Conservation (phyloP, 768 basidiomycete species). For the Grammothele lineata region DNA sequence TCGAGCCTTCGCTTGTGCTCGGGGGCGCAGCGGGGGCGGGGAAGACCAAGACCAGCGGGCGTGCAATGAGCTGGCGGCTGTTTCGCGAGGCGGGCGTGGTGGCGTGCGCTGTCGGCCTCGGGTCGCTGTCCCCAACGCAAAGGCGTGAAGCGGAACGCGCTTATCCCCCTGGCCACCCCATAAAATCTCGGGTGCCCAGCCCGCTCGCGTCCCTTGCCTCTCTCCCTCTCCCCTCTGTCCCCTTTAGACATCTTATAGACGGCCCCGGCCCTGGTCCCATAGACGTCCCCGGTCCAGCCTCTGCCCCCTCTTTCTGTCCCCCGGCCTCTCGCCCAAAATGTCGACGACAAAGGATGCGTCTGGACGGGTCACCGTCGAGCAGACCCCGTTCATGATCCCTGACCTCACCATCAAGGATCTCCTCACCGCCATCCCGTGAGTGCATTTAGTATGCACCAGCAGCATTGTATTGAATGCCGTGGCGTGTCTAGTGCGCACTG, state of each 20-base stretch:
- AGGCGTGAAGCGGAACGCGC: too few species aligned
- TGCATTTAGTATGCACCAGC: conserved; percentile 13
- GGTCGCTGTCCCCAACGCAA: too few species aligned
- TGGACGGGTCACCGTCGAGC: conserved; percentile 38
- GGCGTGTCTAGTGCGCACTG: conserved; percentile 61
- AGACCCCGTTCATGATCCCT: conserved; percentile 66
- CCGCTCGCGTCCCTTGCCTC: too few species aligned
- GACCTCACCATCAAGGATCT: conserved; percentile 87
- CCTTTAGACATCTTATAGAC: conserved; percentile 12
- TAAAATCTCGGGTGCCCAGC: too few species aligned
- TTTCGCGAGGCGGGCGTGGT: too few species aligned
- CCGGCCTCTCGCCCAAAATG: conserved; percentile 8
- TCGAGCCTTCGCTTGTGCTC: too few species aligned
- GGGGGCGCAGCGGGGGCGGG: too few species aligned
- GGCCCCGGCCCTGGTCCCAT: conserved; percentile 6
- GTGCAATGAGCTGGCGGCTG: too few species aligned
- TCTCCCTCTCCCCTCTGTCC: conserved; percentile 14
- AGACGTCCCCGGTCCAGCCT: conserved; percentile 2
- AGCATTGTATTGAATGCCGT: background rate
- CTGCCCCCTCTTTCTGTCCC: conserved; percentile 5
- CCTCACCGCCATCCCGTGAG: conserved; percentile 78
- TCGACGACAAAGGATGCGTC: conserved; percentile 11
- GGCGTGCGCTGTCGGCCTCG: too few species aligned
- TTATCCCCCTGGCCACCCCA: too few species aligned
- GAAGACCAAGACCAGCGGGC: too few species aligned